Base-by-base conservation (phyloP, 352 stramenopile species). In the Phytophthora tentaculata region DNA sequence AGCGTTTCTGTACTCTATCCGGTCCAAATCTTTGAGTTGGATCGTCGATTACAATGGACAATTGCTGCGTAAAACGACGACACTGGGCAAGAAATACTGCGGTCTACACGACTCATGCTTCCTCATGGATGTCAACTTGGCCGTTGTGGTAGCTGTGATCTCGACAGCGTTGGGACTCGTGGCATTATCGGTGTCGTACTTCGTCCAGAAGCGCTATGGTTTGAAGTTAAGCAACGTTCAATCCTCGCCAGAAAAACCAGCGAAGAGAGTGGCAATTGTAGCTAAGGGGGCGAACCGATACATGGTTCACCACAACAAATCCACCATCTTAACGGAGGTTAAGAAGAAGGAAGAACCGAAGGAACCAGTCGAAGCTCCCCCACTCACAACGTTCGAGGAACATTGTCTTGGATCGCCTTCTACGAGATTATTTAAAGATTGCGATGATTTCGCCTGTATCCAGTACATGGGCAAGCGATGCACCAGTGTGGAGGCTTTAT, bases 21-120 rank as follows among this genome's bases (percentile, higher is more conserved):
- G 64, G 1, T 59, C 64, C 6, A 67, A 32, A 6, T 74, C 59
- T 1, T 9, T 74, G 1, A 43, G 59, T 3, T 57, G 55, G 37
- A 47, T 73, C 8, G 53, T 76, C 16, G 64, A 73, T 28, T 66
- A 64, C 23, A 76, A 76, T 20, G 64, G 69, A 7, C 56, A 73
- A 50, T n/a, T 76, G 28, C 69, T 76, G 9, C 69, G 64, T 10
- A 76, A 76, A 47, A 76, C 69, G 10, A 73, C 69, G 13, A 29
- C 64, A 69, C 44, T 76, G 69, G 59, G 69, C 3, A 61, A 60
- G 45, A 72, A 77, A 56, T 60, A 63, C 44, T 77, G 70, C 53
- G 64, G 61, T 2, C 43, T 77, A 17, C 61, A 59, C 44, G 66
- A 74, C 43, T 74, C 70, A 45, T 77, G 70, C 26, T 63, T 77